Conservation (phyloP, 108 stramenopile species). For the Schizochytrium sp. region DNA sequence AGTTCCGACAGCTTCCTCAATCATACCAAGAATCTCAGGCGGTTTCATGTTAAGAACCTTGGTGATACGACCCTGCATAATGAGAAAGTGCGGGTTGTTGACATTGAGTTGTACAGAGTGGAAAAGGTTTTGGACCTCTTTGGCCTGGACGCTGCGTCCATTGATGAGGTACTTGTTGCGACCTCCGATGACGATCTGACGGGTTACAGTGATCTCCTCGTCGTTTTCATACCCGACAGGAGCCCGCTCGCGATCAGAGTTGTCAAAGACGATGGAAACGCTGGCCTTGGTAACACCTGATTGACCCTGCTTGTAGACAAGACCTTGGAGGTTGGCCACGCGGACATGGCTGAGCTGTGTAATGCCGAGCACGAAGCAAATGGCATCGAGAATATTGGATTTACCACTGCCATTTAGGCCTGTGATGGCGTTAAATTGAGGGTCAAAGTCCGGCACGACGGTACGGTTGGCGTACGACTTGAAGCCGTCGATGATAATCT, state of each 20-base stretch:
- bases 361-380: constrained; percentile 99
- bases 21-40: constrained; percentile 97
- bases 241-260: constrained; percentile 85
- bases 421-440: constrained; percentile 99
- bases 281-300: constrained; percentile 97
- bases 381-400: constrained; percentile 96
- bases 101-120: constrained; percentile 99
- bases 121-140: constrained; percentile 96
- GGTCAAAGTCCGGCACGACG: constrained; percentile 96
- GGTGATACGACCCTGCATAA: constrained; percentile 98
- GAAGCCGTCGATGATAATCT: constrained; percentile 98
- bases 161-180: constrained; percentile 99
- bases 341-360: constrained; percentile 95
- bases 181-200: constrained; percentile 93
- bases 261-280: constrained; percentile 95
- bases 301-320: constrained; percentile 99
- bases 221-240: constrained; percentile 94
- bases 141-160: constrained; percentile 88
- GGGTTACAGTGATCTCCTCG: constrained; percentile 92
- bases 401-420: constrained; percentile 99
- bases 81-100: constrained; percentile 99
- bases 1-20: constrained; percentile 99
- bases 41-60: constrained; percentile 99
- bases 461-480: constrained; percentile 98
- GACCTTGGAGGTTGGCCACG: constrained; percentile 94